These are phyloP conservation scores for Chenopodium formosanum DNA, from an alignment of 148 eudicot species.

Conservation along the genomic window DNA sequence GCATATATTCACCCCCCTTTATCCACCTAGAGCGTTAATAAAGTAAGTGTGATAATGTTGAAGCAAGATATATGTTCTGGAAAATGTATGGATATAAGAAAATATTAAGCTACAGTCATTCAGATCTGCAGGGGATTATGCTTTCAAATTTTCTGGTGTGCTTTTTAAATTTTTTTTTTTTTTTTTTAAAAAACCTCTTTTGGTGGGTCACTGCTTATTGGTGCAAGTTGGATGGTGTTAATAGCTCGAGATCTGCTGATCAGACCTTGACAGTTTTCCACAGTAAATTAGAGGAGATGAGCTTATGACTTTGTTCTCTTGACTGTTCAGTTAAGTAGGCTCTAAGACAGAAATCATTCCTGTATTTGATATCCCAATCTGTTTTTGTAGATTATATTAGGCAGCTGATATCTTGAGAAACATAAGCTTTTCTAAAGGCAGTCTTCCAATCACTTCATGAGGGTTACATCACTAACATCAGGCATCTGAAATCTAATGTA, in stretches of 20 bases:
- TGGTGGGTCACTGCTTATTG: neutral
- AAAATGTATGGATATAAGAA: neutral
- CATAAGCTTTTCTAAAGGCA: neutral
- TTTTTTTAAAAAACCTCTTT: neutral
- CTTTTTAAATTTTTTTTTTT: neutral
- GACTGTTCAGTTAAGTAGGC: slow-evolving; percentile 9
- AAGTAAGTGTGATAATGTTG: neutral
- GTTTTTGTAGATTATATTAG: neutral
- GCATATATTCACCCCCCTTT: too few relatives aligned
- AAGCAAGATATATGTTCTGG: neutral
- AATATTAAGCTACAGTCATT: neutral
- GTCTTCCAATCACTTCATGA: neutral
- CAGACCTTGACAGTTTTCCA: neutral
- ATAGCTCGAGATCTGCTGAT: neutral
- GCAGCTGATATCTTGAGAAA: neutral
- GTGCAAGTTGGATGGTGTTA: neutral
- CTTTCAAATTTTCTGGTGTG: neutral
- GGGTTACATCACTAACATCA: neutral
- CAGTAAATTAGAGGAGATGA: neutral
- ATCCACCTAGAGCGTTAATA: neutral
- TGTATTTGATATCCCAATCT: neutral
- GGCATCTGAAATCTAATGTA: slow-evolving; percentile 1
- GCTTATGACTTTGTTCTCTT: neutral
- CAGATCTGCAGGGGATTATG: slow-evolving; percentile 15
- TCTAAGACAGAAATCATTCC: neutral